Evolutionary conservation across 202 grass and related monocot genomes (phyloP).

Genomic region (Dendrocalamus latiflorus): DNA sequence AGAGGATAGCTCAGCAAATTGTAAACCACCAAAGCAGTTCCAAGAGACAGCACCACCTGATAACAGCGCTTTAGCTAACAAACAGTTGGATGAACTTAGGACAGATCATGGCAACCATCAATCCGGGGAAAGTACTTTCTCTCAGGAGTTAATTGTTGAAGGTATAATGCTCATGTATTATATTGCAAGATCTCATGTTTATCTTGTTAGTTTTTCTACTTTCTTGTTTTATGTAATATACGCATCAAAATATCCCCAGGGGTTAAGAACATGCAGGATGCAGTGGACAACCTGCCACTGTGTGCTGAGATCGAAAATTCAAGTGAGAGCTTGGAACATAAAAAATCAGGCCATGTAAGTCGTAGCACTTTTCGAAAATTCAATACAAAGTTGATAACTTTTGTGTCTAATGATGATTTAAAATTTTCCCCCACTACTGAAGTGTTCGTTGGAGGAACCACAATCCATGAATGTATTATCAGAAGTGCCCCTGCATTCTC

Average conservation of each 20-base stretch:
- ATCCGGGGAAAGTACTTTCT: not conserved
- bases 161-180: constrained; percentile 28
- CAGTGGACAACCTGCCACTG: no score
- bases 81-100: constrained; percentile 11
- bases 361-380: constrained; percentile 11
- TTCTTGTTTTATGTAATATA: constrained; percentile 20
- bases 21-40: not conserved
- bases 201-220: not conserved
- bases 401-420: constrained; percentile 7
- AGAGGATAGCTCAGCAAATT: constrained; percentile 31
- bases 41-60: constrained; percentile 13
- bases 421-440: not conserved
- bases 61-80: not conserved
- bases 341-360: constrained; percentile 39
- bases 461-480: constrained; percentile 14
- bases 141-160: constrained; percentile 27
- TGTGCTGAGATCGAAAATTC: no score
- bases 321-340: no score
- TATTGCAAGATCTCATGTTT: not conserved
- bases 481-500: constrained; percentile 13
- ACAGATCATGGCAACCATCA: not conserved
- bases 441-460: constrained; percentile 37
- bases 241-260: constrained; percentile 25
- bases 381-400: not conserved
- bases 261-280: no score